Percentiles rank a stretch among this genome's conserved stretches.
Evolutionary conservation across 2,329 filamentous ascomycete species (phyloP).

Genomic region (Beauveria sp.): DNA sequence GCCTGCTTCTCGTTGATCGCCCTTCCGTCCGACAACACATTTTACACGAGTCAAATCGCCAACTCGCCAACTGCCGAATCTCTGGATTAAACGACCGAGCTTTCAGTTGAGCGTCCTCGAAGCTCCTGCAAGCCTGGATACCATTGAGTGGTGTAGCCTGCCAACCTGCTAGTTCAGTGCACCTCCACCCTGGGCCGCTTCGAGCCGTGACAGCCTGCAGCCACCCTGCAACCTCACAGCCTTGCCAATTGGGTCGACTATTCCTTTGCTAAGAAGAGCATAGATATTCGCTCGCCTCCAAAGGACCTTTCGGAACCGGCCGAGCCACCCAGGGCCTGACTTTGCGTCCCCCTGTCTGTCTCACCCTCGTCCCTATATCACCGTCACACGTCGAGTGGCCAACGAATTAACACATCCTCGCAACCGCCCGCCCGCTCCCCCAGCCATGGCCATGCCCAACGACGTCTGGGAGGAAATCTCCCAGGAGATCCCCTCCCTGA

Average conservation of each 20-base stretch:
- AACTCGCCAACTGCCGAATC: neutral
- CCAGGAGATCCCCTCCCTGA: constrained; percentile 45
- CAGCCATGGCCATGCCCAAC: constrained; percentile 36
- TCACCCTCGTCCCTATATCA: neutral
- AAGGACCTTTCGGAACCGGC: neutral
- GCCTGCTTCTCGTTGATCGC: neutral
- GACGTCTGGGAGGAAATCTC: constrained; percentile 53
- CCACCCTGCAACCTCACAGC: neutral
- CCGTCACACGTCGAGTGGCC: neutral
- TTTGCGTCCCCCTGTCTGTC: neutral
- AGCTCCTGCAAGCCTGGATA: too few species aligned
- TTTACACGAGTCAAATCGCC: neutral
- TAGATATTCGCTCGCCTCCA: neutral
- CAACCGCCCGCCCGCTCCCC: neutral
- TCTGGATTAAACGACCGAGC: neutral
- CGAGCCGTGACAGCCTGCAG: neutral
- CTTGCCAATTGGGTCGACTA: neutral
- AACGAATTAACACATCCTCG: neutral
- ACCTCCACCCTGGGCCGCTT: too few species aligned
- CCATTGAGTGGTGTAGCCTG: too few species aligned
- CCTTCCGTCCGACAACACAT: neutral
- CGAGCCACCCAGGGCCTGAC: neutral
- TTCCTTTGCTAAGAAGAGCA: neutral
- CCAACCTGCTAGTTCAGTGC: too few species aligned
- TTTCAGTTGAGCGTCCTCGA: neutral